Evolutionary conservation across 1,284 basidiomycete genomes (phyloP).

Genomic region (Melampsora larici-populina): DNA sequence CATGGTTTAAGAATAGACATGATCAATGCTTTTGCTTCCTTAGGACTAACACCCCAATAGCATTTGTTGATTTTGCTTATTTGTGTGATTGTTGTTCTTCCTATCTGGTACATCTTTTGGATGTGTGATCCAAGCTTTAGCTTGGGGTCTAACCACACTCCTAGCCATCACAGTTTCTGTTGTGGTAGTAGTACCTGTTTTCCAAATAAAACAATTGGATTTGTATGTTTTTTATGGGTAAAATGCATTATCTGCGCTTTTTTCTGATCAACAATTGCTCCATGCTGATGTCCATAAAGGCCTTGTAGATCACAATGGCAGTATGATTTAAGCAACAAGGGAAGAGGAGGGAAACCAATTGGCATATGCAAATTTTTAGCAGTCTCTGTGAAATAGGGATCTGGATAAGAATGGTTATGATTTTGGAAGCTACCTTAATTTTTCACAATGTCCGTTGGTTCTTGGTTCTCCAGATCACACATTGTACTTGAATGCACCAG

Average conservation of each 20-base stretch:
- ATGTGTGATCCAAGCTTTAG: neutral
- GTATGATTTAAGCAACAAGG: too few species aligned
- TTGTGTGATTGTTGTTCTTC: neutral
- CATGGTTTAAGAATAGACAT: neutral
- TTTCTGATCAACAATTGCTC: constrained; percentile 14
- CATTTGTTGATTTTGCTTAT: neutral
- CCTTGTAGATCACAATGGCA: too few species aligned
- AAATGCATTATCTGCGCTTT: too few species aligned
- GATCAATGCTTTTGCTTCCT: neutral
- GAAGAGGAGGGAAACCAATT: too few species aligned
- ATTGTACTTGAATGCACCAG: too few species aligned
- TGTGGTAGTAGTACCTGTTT: neutral
- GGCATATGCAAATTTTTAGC: too few species aligned
- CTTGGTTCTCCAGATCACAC: too few species aligned
- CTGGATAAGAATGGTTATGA: too few species aligned
- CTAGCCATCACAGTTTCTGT: neutral
- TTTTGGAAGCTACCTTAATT: too few species aligned
- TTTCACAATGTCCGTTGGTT: too few species aligned
- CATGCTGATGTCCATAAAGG: neutral
- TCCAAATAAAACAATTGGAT: neutral
- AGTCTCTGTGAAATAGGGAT: too few species aligned
- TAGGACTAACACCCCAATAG: too few species aligned
- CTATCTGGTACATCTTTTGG: neutral
- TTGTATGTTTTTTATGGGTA: neutral
- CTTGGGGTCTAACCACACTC: neutral